Evolutionary conservation across 2,329 filamentous ascomycete genomes (phyloP).

Genomic region (Cercospora berteroae): DNA sequence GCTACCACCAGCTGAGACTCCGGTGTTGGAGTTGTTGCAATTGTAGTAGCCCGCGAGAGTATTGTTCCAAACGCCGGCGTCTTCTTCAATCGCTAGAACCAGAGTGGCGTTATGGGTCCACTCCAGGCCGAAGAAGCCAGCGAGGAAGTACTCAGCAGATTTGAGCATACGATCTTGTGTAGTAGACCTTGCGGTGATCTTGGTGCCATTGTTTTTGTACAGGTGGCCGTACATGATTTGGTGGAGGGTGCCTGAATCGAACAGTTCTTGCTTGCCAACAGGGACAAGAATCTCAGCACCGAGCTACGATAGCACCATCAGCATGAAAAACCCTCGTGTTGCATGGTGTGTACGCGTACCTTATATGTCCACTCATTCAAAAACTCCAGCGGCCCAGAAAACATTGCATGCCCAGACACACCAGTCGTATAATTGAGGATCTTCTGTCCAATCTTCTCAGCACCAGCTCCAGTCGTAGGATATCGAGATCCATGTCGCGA

Average conservation of each 20-base stretch:
- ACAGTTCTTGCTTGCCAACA: slow-evolving; percentile 64
- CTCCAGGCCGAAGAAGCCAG: slow-evolving; percentile 73
- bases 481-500: slow-evolving; percentile 73
- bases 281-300: slow-evolving; percentile 71
- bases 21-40: slow-evolving; percentile 61
- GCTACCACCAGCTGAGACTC: slow-evolving; percentile 49
- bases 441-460: slow-evolving; percentile 56
- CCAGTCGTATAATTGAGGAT: slow-evolving; percentile 53
- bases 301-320: slow-evolving; percentile 47
- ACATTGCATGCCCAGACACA: slow-evolving; percentile 43
- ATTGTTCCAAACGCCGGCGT: slow-evolving; percentile 55
- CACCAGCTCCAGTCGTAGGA: slow-evolving; percentile 61
- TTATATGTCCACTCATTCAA: slow-evolving; percentile 65
- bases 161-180: slow-evolving; percentile 77
- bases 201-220: slow-evolving; percentile 66
- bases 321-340: not conserved
- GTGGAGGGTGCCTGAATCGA: slow-evolving; percentile 62
- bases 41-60: slow-evolving; percentile 65
- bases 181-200: slow-evolving; percentile 71
- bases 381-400: slow-evolving; percentile 62
- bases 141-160: slow-evolving; percentile 73
- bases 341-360: not conserved
- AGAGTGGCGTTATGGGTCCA: slow-evolving; percentile 56
- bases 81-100: slow-evolving; percentile 62
- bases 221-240: slow-evolving; percentile 70